Percentiles rank a stretch among this genome's conserved stretches.
These are phyloP conservation scores for Musa schizocarpa DNA, from an alignment of 176 grass and related monocot genomes.

Conservation along the genomic window DNA sequence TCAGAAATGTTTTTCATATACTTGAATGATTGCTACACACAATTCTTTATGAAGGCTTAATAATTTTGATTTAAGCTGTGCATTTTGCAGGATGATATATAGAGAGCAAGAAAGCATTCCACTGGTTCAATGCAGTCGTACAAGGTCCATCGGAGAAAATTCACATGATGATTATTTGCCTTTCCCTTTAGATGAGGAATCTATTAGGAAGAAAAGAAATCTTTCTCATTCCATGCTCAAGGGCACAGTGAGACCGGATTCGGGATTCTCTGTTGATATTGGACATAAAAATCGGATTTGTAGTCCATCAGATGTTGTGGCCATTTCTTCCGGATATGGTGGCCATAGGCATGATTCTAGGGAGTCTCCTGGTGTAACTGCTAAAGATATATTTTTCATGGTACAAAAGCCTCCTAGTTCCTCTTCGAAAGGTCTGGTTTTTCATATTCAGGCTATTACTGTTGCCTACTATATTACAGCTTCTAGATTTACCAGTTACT, in stretches of 20 bases:
- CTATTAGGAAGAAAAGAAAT: constrained; percentile 45
- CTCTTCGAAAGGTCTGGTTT: constrained; percentile 46
- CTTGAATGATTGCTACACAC: neutral
- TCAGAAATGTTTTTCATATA: constrained; percentile 17
- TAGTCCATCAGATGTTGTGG: constrained; percentile 52
- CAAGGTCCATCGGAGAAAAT: constrained; percentile 46
- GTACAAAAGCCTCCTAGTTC: constrained; percentile 6
- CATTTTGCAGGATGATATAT: constrained; percentile 34
- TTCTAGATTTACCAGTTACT: constrained; percentile 18
- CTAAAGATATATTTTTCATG: constrained; percentile 33
- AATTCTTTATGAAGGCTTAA: neutral
- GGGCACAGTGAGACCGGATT: constrained; percentile 29
- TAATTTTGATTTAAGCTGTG: neutral
- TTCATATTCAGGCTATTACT: neutral
- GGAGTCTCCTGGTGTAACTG: constrained; percentile 27
- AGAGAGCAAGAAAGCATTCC: constrained; percentile 40
- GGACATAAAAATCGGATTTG: constrained; percentile 44
- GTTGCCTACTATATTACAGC: constrained; percentile 8
- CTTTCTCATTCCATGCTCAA: constrained; percentile 31
- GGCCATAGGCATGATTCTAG: constrained; percentile 23
- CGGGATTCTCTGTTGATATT: constrained; percentile 33
- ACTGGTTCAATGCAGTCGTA: constrained; percentile 34
- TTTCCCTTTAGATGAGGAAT: constrained; percentile 70
- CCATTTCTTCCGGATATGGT: constrained; percentile 49
- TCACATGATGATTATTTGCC: constrained; percentile 84